phyloP scores from a whole-genome alignment of 352 stramenopile species.

The Nothophytophthora sp. region DNA sequence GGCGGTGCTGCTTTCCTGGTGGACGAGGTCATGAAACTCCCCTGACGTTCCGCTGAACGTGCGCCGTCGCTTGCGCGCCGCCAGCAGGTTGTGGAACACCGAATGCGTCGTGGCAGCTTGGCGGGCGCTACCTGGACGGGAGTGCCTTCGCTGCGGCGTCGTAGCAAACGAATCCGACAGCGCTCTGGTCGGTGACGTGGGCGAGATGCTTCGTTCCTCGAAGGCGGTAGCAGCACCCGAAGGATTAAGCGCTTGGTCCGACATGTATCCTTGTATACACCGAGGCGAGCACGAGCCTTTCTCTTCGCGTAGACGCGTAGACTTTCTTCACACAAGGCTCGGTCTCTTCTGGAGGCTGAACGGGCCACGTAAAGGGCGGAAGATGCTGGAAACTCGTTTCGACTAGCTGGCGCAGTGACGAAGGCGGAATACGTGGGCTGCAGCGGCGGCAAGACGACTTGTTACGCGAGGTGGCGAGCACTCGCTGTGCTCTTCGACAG shows the following conservation, averaged over 20 bases:
- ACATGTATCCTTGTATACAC: too few relatives aligned
- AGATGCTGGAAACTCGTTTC: conserved; percentile 1
- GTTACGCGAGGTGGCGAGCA: too few relatives aligned
- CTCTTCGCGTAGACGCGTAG: too few relatives aligned
- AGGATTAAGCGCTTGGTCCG: conserved; percentile 3
- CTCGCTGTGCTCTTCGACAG: too few relatives aligned
- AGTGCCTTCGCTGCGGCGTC: conserved; percentile 1
- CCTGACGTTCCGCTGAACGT: conserved; percentile 30
- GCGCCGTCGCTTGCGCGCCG: conserved; percentile 21
- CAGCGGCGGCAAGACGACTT: not conserved
- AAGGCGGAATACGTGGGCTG: not conserved
- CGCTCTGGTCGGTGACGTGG: not conserved
- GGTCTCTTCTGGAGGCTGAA: too few relatives aligned
- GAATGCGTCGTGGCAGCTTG: conserved; percentile 8
- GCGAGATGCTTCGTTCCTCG: not conserved
- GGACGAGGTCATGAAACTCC: conserved; percentile 34
- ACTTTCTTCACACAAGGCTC: too few relatives aligned
- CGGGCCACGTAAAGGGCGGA: not conserved
- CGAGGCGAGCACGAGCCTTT: too few relatives aligned
- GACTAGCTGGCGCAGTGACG: not conserved
- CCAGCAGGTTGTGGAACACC: conserved; percentile 22
- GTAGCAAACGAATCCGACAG: conserved; percentile 13
- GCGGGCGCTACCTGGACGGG: conserved; percentile 15
- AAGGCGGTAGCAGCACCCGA: too few relatives aligned
- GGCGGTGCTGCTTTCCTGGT: conserved; percentile 46